phyloP scores from a whole-genome alignment of 805 yeast species.

The Teunomyces gatunensis region DNA sequence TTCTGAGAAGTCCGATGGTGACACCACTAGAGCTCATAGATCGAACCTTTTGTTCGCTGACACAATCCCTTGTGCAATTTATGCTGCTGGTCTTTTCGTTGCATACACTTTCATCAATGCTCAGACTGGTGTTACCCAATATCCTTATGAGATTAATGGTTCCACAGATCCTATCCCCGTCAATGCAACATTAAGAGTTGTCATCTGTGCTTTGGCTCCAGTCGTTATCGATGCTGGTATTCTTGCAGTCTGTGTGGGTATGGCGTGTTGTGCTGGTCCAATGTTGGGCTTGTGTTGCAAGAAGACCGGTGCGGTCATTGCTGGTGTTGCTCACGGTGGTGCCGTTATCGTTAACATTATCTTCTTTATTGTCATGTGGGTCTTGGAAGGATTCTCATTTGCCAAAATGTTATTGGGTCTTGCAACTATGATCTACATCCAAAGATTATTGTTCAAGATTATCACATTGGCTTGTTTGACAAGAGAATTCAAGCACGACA shows the following conservation, averaged over 20 bases:
- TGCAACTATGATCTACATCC: constrained; percentile 78
- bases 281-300: constrained; percentile 91
- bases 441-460: constrained; percentile 82
- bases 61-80: constrained; percentile 66
- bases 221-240: constrained; percentile 88
- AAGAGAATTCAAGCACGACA: constrained; percentile 95
- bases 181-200: constrained; percentile 68
- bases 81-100: constrained; percentile 67
- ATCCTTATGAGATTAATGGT: constrained; percentile 29
- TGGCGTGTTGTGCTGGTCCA: constrained; percentile 98
- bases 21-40: constrained; percentile 73
- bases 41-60: constrained; percentile 79
- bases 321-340: constrained; percentile 93
- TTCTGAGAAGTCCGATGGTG: constrained; percentile 69
- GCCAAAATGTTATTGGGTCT: constrained; percentile 85
- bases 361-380: constrained; percentile 96
- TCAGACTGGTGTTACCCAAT: constrained; percentile 70
- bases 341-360: constrained; percentile 85
- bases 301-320: constrained; percentile 93
- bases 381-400: constrained; percentile 87
- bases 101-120: constrained; percentile 82
- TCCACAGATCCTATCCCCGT: constrained; percentile 46
- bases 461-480: constrained; percentile 78
- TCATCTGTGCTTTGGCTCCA: constrained; percentile 86
- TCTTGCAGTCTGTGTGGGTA: constrained; percentile 66